phyloP scores from a whole-genome alignment of 202 grass and related monocot genomes.

The Thinopyrum obtusiflorum region DNA sequence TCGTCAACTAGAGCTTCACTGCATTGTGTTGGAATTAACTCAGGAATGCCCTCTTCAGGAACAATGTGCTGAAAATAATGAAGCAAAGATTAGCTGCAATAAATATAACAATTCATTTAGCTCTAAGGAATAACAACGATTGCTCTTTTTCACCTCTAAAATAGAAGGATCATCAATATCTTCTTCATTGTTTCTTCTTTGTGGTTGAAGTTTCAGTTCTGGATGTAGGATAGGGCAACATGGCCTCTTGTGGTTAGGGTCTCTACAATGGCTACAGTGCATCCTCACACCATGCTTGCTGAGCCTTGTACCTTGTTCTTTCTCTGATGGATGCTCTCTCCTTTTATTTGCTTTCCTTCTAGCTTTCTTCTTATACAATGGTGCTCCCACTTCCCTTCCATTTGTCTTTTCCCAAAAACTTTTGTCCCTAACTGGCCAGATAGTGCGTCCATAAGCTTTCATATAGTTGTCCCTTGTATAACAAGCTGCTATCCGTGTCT shows the following conservation, averaged over 20 bases:
- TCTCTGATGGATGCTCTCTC: not conserved
- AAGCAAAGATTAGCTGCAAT: too few relatives aligned
- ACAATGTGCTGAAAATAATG: too few relatives aligned
- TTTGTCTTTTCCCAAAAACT: not conserved
- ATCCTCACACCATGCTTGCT: not conserved
- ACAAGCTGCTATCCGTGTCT: too few relatives aligned
- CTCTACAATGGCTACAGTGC: not conserved
- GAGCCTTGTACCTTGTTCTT: not conserved
- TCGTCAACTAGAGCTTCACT: too few relatives aligned
- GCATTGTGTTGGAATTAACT: too few relatives aligned
- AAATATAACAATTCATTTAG: not conserved
- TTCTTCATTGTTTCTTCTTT: not conserved
- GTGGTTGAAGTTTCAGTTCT: too few relatives aligned
- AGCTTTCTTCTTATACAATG: not conserved
- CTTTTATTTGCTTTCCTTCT: not conserved
- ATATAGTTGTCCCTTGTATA: too few relatives aligned
- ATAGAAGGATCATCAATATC: too few relatives aligned
- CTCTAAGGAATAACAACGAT: not conserved
- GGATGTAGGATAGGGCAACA: not conserved
- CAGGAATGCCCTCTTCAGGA: too few relatives aligned
- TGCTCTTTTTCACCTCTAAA: not conserved
- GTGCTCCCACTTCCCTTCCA: not conserved
- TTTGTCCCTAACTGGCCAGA: too few relatives aligned
- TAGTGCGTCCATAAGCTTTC: too few relatives aligned
- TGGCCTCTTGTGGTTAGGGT: not conserved